Evolutionary conservation across 1,284 basidiomycete genomes (phyloP), one percentile per base, ranked within the genome.

Genomic region (Rhodotorula sp.): DNA sequence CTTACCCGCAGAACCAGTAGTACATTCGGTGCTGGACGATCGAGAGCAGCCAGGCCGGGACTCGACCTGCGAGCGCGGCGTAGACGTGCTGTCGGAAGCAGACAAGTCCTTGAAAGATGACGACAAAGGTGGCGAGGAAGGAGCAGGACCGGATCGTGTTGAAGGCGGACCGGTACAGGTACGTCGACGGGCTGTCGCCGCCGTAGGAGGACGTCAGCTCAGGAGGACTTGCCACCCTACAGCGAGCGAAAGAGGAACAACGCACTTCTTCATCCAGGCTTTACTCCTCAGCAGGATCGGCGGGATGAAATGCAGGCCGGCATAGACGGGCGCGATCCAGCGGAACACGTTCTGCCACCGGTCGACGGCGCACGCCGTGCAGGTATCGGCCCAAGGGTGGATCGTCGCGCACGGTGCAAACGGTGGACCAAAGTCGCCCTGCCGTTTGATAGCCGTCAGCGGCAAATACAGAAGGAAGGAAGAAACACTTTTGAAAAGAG

Each of bases 291-390:
- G 65, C 23, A 77, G 62, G 34, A 78, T 68, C 3, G 79, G 76
- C 16, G 96, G 96, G 48, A 97, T 88, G 72, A 97, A 87, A 81
- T 98, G 93, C 57, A 99, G 83, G 0, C 93, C 93, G 29, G 91
- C 89, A 78, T 98, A 99, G 56, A 87, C 85, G 1, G 87, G 85
- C 2, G 84, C 79, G 85, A 94, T 94, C 90, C 90, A 95, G 78
- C 87, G 86, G 79, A 91, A 91, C 3, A 97, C 93, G 29, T 87
- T 84, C 76, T 90, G 85, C 83, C 95, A 92, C 26, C 93, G 88
- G 48, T 89, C 86, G 29, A 91, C 70, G 34, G 59, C 67, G 16
- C 68, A 89, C 16, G 83, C 82, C 34, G 84, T 79, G 80, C 94
- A 97, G 14, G 86, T 87, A 58, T 90, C 87, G 20, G 88, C 80